Percentiles rank a stretch among this genome's conserved stretches.
phyloP scores from a whole-genome alignment of 345 rosid genomes.

The Linum trigynum region DNA sequence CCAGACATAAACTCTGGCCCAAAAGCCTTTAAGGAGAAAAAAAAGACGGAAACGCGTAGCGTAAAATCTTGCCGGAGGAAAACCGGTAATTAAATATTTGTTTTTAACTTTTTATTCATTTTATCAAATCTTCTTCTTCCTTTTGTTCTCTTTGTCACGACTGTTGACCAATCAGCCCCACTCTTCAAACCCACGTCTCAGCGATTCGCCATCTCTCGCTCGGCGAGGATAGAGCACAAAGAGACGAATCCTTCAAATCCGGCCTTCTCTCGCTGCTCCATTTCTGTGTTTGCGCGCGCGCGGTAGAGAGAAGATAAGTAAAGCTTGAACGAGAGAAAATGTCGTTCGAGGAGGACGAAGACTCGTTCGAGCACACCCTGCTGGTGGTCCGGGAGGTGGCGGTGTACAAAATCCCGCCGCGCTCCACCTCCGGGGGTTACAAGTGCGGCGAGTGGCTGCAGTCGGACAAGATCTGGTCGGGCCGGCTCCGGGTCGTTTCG shows the following conservation, averaged over 20 bases:
- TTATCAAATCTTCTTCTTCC: not conserved
- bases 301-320: not conserved
- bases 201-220: conserved; percentile 6
- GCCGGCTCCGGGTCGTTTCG: conserved; percentile 91
- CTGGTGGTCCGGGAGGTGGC: conserved; percentile 90
- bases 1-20: not conserved
- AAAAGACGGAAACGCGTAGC: not conserved
- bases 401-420: conserved; percentile 90
- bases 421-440: conserved; percentile 90
- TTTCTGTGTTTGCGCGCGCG: not conserved
- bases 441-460: conserved; percentile 99
- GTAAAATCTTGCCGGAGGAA: not conserved
- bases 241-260: not conserved
- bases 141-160: not conserved
- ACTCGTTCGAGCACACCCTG: conserved; percentile 81
- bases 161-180: conserved; percentile 22
- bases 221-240: too few relatives aligned
- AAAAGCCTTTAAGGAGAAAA: too few relatives aligned
- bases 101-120: too few relatives aligned
- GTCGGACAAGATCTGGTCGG: conserved; percentile 98
- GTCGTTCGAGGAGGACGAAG: conserved; percentile 84
- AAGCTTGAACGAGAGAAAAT: conserved; percentile 10
- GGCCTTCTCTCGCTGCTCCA: not conserved
- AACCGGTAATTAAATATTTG: not conserved
- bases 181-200: conserved; percentile 25